Evolutionary conservation across 768 basidiomycete genomes (phyloP), one percentile per base, ranked within the genome.

Genomic region (Naematelia aurantialba): DNA sequence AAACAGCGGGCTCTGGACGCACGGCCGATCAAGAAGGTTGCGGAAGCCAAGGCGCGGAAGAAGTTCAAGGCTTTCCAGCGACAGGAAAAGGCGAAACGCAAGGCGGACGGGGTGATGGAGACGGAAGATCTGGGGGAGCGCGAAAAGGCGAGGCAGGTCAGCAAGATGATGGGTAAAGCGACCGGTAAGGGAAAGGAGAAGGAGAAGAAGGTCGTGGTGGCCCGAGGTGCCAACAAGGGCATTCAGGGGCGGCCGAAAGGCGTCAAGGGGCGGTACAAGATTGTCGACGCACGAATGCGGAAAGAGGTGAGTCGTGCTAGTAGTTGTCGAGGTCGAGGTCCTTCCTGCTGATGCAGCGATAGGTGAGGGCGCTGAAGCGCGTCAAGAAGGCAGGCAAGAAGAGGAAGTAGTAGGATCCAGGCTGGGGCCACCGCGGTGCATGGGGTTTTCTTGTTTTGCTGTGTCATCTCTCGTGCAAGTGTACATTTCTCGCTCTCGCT

Each of bases 21-120:
- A 0, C 85, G 96, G 24, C 96, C 96, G 17, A 98, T 99, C 79
- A 98, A 96, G 81, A 99, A 99, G 81, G 84, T 98, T 5, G 96
- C 94, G 8, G 96, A 98, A 79, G 96, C 96, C 13, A 98, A 98
- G 78, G 92, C 91, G 26, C 84, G 96, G 62, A 99, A 99, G 79
- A 97, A 97, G 80, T 79, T 89, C 73, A 90, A 87, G 78, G 90
- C 92, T 11, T 82, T 83, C 12, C 88, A 89, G 65, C 82, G 86
- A 48, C 79, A 97, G 12, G 90, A 93, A 69, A 94, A 91, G 77
- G 89, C 91, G 10, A 84, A 90, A 83, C 94, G 90, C 80, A 98
- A 92, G 78, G 96, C 93, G 1, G 91, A 97, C 70, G 91, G 90
- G 49, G 85, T 98, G 44, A 91, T 88, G 67, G 77, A 78, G 29